phyloP scores from a whole-genome alignment of 2,329 filamentous ascomycete species.

The Penicillium thymicola region DNA sequence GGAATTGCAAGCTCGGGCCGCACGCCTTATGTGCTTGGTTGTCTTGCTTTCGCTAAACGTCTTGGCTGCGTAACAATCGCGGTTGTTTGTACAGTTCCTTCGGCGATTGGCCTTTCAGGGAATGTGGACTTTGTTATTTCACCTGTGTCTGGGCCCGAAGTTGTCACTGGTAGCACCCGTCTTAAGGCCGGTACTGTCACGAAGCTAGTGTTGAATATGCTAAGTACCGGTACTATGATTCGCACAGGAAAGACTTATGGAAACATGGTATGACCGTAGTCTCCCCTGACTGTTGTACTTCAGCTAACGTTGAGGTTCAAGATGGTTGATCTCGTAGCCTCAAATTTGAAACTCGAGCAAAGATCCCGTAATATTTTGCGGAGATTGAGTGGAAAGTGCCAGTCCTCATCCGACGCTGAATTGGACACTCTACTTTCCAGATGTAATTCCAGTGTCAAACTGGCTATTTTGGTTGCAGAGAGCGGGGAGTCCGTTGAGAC shows the following conservation, averaged over 20 bases:
- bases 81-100: too few species aligned
- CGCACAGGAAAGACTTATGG: slow-evolving; percentile 43
- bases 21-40: too few species aligned
- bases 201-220: slow-evolving; percentile 46
- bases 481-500: slow-evolving; percentile 24
- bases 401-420: slow-evolving; percentile 19
- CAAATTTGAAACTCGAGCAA: slow-evolving; percentile 40
- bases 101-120: too few species aligned
- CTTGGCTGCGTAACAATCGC: too few species aligned
- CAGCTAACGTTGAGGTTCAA: slow-evolving; percentile 5
- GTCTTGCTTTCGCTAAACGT: too few species aligned
- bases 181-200: slow-evolving; percentile 48
- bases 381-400: slow-evolving; percentile 20
- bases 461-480: slow-evolving; percentile 31
- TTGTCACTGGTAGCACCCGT: slow-evolving; percentile 47
- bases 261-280: slow-evolving; percentile 35
- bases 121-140: slow-evolving; percentile 35
- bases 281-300: neutral
- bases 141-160: slow-evolving; percentile 43
- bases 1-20: too few species aligned
- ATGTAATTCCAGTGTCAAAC: slow-evolving; percentile 35
- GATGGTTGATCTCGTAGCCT: slow-evolving; percentile 40
- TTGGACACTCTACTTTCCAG: slow-evolving; percentile 28
- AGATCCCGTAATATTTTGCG: slow-evolving; percentile 36
- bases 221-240: slow-evolving; percentile 45